A percentile compares a stretch with the other conserved stretches of the same genome.
Conservation (phyloP, 306 rosid genomes). For the Rosa lucieae region DNA sequence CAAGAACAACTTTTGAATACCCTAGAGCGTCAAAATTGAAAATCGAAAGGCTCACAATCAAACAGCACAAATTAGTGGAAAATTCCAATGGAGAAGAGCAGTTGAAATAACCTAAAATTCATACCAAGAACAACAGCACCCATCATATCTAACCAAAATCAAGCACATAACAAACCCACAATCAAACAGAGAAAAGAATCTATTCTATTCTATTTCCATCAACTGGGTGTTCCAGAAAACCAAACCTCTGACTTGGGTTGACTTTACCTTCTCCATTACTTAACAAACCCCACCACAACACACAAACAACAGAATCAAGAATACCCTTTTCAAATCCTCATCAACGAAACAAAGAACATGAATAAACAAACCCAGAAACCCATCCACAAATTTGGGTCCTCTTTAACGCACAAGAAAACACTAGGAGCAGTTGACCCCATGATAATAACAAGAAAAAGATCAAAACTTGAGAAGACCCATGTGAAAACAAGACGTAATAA, state of each 20-base stretch:
- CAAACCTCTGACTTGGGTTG: slow-evolving; percentile 11
- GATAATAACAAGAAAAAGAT: slow-evolving; percentile 16
- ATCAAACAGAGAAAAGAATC: slow-evolving; percentile 11
- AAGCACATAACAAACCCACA: not conserved
- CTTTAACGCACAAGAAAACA: slow-evolving; percentile 4
- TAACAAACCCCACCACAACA: slow-evolving; percentile 13
- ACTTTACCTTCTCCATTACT: slow-evolving; percentile 20
- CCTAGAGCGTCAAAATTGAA: slow-evolving; percentile 2
- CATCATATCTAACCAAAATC: not conserved
- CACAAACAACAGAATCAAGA: not conserved
- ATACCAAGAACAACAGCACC: not conserved
- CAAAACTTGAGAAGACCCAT: slow-evolving; percentile 17
- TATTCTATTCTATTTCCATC: not conserved
- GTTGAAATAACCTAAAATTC: not conserved
- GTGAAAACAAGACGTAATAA: slow-evolving; percentile 19
- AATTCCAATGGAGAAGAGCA: not conserved
- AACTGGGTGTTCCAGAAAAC: slow-evolving; percentile 7
- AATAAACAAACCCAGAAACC: not conserved
- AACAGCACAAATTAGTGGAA: not conserved
- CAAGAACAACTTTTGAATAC: not conserved
- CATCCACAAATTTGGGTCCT: slow-evolving; percentile 10
- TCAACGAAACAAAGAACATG: slow-evolving; percentile 6
- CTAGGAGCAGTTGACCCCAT: slow-evolving; percentile 22
- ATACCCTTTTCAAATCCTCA: not conserved
- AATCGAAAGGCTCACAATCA: slow-evolving; percentile 10